Evolutionary conservation across 345 rosid species (phyloP).

Genomic region (Aquilaria sinensis): DNA sequence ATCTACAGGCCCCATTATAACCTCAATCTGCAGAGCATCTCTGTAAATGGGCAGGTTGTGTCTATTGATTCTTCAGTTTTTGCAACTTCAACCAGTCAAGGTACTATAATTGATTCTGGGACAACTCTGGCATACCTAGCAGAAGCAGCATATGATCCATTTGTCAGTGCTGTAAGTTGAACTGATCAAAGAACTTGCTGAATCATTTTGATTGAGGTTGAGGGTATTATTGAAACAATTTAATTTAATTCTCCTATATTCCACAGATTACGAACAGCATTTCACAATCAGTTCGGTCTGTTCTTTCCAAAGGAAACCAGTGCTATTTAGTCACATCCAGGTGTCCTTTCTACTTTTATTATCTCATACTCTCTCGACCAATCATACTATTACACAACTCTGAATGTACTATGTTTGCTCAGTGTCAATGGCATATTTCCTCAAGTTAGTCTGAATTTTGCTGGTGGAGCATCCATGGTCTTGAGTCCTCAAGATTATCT

Average conservation of each 20-base stretch:
- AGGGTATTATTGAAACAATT: background rate
- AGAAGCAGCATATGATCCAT: constrained; percentile 62
- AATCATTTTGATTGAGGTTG: background rate
- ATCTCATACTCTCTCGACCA: background rate
- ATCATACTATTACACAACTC: constrained; percentile 4
- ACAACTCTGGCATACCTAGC: constrained; percentile 95
- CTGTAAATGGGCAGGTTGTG: constrained; percentile 61
- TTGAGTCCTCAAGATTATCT: constrained; percentile 78
- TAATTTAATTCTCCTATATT: constrained; percentile 7
- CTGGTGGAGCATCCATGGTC: constrained; percentile 78
- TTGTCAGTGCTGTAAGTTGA: constrained; percentile 69
- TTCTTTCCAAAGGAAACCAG: constrained; percentile 49
- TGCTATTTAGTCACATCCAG: constrained; percentile 67
- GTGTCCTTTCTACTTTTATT: constrained; percentile 30
- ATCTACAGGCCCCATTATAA: constrained; percentile 92
- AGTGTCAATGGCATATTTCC: constrained; percentile 71
- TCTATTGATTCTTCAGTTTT: constrained; percentile 69
- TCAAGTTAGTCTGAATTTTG: constrained; percentile 84
- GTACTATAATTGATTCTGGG: constrained; percentile 94
- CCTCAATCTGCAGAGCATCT: constrained; percentile 79
- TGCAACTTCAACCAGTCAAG: constrained; percentile 58
- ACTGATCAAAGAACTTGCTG: background rate
- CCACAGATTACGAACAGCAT: constrained; percentile 63
- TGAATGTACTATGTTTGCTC: constrained; percentile 18
- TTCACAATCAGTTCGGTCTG: constrained; percentile 49